Base-by-base conservation (phyloP, 2,329 filamentous ascomycete genomes). In the Sphaceloma murrayae region DNA sequence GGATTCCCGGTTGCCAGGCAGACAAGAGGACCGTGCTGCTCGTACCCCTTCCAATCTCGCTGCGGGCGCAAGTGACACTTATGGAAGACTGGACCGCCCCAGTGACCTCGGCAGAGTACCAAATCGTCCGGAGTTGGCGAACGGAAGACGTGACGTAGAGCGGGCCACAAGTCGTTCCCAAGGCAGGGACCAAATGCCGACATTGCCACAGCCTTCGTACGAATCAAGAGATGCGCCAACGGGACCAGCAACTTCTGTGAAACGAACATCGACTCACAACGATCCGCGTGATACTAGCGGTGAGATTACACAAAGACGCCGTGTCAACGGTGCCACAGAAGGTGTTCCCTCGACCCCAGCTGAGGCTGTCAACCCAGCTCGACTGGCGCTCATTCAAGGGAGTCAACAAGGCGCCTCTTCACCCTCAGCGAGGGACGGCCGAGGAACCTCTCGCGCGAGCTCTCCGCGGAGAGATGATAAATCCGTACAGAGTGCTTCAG, bases 51-150 rank as follows among this genome's bases (percentile, higher is more conserved):
- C 42, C 3, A 19, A 24, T 2, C 11, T 36, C 19, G 21, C 18
- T n/a, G 49, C 51, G 7, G 16, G 16, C 3, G 17, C n/a, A n/a
- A 40, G 19, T 16, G 36, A 40, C 19, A 55, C 55, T 5, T 67
- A 67, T 48, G 67, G 67, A 22, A 60, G 69, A 45, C 59, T 65
- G 13, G 67, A 71, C 13, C 59, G 67, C 26, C 60, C 62, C 1
- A 53, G 49, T 18, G 67, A 71, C 29, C 48, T 55, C 13, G 52
- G 54, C 11, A 51, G 29, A 27, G 22, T 17, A 2, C 24, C 30
- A 1, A 36, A 17, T 18, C 42, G 42, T 7, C 10, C 31, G 5
- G 42, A 29, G 6, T 9, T 21, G 9, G 13, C n/a, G 7, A 16
- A 14, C 11, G 42, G 36, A 39, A 38, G 43, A 14, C 56, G 59